A percentile compares a stretch with the other conserved stretches of the same genome.
These are phyloP conservation scores for Apophysomyces variabilis DNA, from an alignment of 371 early-diverging fungal species.

Conservation along the genomic window DNA sequence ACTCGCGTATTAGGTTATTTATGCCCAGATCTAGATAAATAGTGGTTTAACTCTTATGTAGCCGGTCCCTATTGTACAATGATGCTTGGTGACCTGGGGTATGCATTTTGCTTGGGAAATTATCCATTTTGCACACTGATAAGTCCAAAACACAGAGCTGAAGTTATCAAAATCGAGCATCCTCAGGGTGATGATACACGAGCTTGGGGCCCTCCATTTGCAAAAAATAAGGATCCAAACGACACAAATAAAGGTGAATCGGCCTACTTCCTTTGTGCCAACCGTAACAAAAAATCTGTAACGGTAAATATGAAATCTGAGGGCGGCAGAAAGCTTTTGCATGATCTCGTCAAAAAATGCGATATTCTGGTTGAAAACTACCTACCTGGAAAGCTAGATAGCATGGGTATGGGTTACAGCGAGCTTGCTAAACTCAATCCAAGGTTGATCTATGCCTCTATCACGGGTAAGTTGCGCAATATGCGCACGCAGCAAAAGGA, in stretches of 20 bases:
- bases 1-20: slow-evolving; percentile 78
- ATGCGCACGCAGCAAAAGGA: not conserved
- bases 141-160: slow-evolving; percentile 62
- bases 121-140: too few relatives aligned
- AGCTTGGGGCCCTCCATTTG: slow-evolving; percentile 83
- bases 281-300: slow-evolving; percentile 90
- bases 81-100: slow-evolving; percentile 89
- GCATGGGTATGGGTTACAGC: slow-evolving; percentile 80
- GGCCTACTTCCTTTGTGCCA: slow-evolving; percentile 90
- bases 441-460: slow-evolving; percentile 85
- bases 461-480: slow-evolving; percentile 58
- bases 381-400: slow-evolving; percentile 83
- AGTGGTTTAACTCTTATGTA: slow-evolving; percentile 20
- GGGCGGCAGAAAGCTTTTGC: slow-evolving; percentile 67
- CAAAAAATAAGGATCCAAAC: slow-evolving; percentile 43
- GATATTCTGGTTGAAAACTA: slow-evolving; percentile 94
- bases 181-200: slow-evolving; percentile 89
- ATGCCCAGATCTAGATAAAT: slow-evolving; percentile 14
- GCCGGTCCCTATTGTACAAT: slow-evolving; percentile 87
- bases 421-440: slow-evolving; percentile 73
- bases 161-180: slow-evolving; percentile 88
- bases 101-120: slow-evolving; percentile 4
- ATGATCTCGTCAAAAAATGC: slow-evolving; percentile 65
- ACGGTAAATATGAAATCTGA: slow-evolving; percentile 81
- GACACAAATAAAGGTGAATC: slow-evolving; percentile 62